A percentile compares a stretch with the other conserved stretches of the same genome.
Conservation (phyloP, 306 rosid species). For the Dicorynia guianensis region DNA sequence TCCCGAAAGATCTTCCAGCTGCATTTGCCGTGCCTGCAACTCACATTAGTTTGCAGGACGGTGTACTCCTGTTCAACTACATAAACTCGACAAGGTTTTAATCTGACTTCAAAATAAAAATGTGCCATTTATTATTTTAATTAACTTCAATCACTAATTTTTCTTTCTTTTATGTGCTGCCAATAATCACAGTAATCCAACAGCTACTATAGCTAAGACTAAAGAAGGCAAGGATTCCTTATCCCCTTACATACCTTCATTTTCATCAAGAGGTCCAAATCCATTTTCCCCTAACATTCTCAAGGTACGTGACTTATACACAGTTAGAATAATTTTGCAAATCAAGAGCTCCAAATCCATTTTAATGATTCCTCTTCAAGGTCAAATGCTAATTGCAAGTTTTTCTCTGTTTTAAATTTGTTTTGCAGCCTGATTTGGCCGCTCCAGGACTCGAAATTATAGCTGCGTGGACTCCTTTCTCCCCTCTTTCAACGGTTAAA, state of each 20-base stretch:
- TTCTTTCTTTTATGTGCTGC: neutral
- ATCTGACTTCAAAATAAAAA: neutral
- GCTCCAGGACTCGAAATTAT: constrained; percentile 49
- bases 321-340: no score
- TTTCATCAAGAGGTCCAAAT: constrained; percentile 63
- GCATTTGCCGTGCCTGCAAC: constrained; percentile 35
- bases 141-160: no score
- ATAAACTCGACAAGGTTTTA: constrained; percentile 30
- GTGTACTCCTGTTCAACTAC: neutral
- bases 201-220: constrained; percentile 42
- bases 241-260: constrained; percentile 48
- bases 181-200: constrained; percentile 33
- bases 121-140: no score
- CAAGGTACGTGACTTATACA: constrained; percentile 29
- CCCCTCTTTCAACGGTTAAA: neutral
- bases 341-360: neutral
- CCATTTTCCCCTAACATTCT: constrained; percentile 46
- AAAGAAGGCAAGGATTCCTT: constrained; percentile 17
- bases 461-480: constrained; percentile 45
- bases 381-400: neutral
- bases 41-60: constrained; percentile 9
- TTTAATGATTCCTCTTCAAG: neutral
- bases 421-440: constrained; percentile 44
- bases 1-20: neutral
- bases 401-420: neutral